Evolutionary conservation across 441 rosid species (phyloP).

Genomic region (Pelargonium citronellum): DNA sequence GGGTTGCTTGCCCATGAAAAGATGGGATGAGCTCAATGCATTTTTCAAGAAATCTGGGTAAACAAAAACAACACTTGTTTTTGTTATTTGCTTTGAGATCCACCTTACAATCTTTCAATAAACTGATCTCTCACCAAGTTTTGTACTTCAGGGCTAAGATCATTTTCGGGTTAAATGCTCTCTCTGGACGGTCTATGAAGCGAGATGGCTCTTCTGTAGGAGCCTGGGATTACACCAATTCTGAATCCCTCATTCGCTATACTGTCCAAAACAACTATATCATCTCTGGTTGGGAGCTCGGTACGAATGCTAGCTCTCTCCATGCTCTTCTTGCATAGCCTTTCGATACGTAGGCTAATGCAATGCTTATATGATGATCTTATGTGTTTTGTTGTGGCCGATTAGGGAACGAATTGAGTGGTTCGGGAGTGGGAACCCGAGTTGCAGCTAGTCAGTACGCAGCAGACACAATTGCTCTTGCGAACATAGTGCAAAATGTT

Average conservation of each 20-base stretch:
- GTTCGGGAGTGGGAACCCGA: conserved; percentile 70
- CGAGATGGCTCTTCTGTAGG: conserved; percentile 54
- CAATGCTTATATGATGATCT: too few species aligned
- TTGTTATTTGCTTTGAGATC: conserved; percentile 8
- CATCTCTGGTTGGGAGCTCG: conserved; percentile 86
- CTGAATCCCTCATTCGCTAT: conserved; percentile 64
- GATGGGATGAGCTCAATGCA: conserved; percentile 85
- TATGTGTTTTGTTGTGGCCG: background rate
- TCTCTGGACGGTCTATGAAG: conserved; percentile 43
- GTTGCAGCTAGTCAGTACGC: conserved; percentile 70
- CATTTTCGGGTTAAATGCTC: conserved; percentile 83
- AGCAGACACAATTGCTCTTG: conserved; percentile 51
- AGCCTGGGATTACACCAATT: conserved; percentile 75
- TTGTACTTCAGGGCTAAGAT: conserved; percentile 43
- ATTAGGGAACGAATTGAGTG: conserved; percentile 80
- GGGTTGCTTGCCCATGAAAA: conserved; percentile 68
- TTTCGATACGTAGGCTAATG: too few species aligned
- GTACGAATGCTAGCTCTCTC: conserved; percentile 26
- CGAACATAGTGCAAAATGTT: conserved; percentile 39
- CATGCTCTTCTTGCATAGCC: too few species aligned
- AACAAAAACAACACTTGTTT: conserved; percentile 10
- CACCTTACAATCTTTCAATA: background rate
- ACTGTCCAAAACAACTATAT: conserved; percentile 49
- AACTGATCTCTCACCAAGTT: too few species aligned
- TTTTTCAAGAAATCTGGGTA: conserved; percentile 70